Conservation (phyloP, 768 basidiomycete genomes). For the Udeniomyces megalosporus region DNA sequence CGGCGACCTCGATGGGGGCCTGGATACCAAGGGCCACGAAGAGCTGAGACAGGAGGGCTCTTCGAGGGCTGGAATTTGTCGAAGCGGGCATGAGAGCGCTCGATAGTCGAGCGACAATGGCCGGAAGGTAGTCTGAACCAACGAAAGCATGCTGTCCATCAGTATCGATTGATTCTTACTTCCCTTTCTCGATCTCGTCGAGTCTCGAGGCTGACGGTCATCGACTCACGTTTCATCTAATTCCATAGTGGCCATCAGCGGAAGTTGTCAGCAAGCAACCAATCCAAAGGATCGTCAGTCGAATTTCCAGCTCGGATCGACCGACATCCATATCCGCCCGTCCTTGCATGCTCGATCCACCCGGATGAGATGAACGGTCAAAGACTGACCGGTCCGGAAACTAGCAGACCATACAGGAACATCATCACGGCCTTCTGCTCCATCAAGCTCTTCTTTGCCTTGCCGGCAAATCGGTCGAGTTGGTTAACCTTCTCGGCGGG, state of each 20-base stretch:
- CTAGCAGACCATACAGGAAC: not conserved
- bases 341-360: too few relatives aligned
- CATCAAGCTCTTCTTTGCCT: not conserved
- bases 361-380: too few relatives aligned
- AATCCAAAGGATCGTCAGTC: too few relatives aligned
- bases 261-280: too few relatives aligned
- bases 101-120: not conserved
- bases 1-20: not conserved
- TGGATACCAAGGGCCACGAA: not conserved
- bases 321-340: too few relatives aligned
- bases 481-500: not conserved
- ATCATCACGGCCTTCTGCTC: constrained; percentile 1
- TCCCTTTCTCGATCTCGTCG: too few relatives aligned
- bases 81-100: not conserved
- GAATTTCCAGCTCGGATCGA: too few relatives aligned
- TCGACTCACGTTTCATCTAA: constrained; percentile 2
- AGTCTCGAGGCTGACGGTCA: not conserved
- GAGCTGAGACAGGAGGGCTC: not conserved
- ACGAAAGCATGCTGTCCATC: not conserved
- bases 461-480: not conserved
- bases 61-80: not conserved
- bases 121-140: not conserved
- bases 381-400: not conserved
- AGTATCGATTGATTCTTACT: not conserved
- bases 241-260: too few relatives aligned